Conservation (phyloP, 108 stramenopile genomes). For the Cyclotella choctawhatcheeana region DNA sequence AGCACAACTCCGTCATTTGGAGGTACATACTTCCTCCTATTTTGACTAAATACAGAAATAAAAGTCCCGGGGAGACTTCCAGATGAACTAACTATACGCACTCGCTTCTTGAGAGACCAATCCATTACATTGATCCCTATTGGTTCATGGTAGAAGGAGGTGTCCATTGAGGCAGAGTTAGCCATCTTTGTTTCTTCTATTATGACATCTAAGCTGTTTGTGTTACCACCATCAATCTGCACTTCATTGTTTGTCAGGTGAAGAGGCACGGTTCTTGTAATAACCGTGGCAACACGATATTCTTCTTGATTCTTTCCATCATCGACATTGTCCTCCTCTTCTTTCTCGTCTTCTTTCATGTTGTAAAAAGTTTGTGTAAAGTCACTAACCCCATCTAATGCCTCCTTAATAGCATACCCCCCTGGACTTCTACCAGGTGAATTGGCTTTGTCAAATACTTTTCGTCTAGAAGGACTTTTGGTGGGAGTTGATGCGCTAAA, state of each 20-base stretch:
- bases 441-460: not conserved
- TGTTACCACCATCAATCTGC: slow-evolving; percentile 5
- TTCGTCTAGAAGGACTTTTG: slow-evolving; percentile 4
- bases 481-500: not conserved
- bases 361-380: slow-evolving; percentile 15
- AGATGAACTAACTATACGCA: slow-evolving; percentile 28
- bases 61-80: slow-evolving; percentile 30
- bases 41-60: not conserved
- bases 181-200: slow-evolving; percentile 29
- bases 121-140: slow-evolving; percentile 35
- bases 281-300: slow-evolving; percentile 7
- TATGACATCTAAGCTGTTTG: slow-evolving; percentile 12
- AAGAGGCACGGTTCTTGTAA: slow-evolving; percentile 6
- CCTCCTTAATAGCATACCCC: slow-evolving; percentile 31
- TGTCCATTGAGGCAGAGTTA: slow-evolving; percentile 3
- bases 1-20: slow-evolving; percentile 32
- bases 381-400: slow-evolving; percentile 32
- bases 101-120: slow-evolving; percentile 51
- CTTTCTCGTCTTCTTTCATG: slow-evolving; percentile 1
- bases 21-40: not conserved
- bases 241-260: not conserved
- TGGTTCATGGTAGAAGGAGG: slow-evolving; percentile 19
- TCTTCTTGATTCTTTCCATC: not conserved
- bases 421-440: slow-evolving; percentile 32
- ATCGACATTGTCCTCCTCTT: not conserved